These are phyloP conservation scores for Pseudevernia furfuracea DNA, from an alignment of 495 filamentous ascomycete species.

Conservation along the genomic window DNA sequence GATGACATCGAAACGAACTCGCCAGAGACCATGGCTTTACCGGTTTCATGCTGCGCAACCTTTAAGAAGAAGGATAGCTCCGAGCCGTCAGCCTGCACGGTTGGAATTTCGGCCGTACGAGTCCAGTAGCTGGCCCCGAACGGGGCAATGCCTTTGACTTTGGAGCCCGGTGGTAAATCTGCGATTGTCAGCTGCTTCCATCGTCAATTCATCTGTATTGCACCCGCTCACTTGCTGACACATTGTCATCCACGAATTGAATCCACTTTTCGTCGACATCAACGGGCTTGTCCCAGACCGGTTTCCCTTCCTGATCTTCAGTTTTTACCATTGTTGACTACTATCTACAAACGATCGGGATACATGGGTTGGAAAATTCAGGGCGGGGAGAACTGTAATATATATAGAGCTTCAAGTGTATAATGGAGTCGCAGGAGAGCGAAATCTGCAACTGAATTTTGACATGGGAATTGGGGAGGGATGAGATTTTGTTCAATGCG, in stretches of 20 bases:
- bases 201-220: background rate
- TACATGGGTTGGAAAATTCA: too few species aligned
- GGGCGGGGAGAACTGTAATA: too few species aligned
- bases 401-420: background rate
- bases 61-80: conserved; percentile 24
- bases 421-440: background rate
- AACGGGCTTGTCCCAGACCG: background rate
- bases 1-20: conserved; percentile 19
- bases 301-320: background rate
- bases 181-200: background rate
- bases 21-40: conserved; percentile 20
- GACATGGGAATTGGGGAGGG: background rate
- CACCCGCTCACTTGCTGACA: background rate
- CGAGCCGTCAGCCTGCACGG: conserved; percentile 28
- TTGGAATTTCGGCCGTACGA: conserved; percentile 31
- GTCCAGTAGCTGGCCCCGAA: conserved; percentile 37
- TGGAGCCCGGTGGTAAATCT: conserved; percentile 29
- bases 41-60: background rate
- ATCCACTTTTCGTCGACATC: background rate
- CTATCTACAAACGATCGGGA: too few species aligned
- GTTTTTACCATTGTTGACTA: background rate
- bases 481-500: background rate
- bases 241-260: background rate
- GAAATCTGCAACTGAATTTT: background rate
- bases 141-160: conserved; percentile 24